These are phyloP conservation scores for Scedosporium minutisporum DNA, from an alignment of 2,329 filamentous ascomycete genomes.

Conservation along the genomic window DNA sequence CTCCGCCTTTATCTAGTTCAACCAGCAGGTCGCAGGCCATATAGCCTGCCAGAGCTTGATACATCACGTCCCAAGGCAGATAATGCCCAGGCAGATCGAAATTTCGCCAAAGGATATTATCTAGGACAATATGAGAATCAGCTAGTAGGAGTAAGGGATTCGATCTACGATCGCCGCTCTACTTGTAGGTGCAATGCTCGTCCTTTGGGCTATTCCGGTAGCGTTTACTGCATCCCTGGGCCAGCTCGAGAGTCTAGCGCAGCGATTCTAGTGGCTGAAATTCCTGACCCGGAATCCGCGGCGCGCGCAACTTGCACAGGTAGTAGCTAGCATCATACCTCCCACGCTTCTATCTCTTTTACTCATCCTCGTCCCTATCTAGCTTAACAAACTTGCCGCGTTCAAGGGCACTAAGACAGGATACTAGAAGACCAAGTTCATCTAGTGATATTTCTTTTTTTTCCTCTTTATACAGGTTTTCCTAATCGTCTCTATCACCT, in stretches of 20 bases:
- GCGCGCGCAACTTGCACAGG: conserved; percentile 51
- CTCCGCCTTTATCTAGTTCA: conserved; percentile 97
- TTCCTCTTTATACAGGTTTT: conserved; percentile 96
- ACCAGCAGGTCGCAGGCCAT: conserved; percentile 91
- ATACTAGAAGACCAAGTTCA: conserved; percentile 64
- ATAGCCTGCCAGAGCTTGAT: too few species aligned
- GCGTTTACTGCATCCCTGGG: conserved; percentile 77
- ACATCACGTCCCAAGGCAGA: conserved; percentile 87
- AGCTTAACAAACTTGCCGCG: conserved; percentile 62
- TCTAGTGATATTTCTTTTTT: conserved; percentile 85
- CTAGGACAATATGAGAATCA: conserved; percentile 95
- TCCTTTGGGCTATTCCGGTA: conserved; percentile 86
- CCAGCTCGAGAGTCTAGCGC: conserved; percentile 62
- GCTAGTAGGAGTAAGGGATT: conserved; percentile 85
- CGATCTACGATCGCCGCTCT: conserved; percentile 56
- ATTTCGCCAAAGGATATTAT: conserved; percentile 87
- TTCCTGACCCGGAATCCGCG: conserved; percentile 56
- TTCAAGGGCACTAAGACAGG: conserved; percentile 77
- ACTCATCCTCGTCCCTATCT: conserved; percentile 69
- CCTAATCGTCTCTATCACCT: too few species aligned
- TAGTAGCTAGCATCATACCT: conserved; percentile 77
- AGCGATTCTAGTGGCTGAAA: conserved; percentile 54
- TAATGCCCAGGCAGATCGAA: conserved; percentile 87
- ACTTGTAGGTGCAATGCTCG: conserved; percentile 62
- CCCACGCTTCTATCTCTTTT: conserved; percentile 67